Percentiles rank a stretch among this genome's conserved stretches.
Conservation (phyloP, 345 rosid genomes). For the Moricandia arvensis region DNA sequence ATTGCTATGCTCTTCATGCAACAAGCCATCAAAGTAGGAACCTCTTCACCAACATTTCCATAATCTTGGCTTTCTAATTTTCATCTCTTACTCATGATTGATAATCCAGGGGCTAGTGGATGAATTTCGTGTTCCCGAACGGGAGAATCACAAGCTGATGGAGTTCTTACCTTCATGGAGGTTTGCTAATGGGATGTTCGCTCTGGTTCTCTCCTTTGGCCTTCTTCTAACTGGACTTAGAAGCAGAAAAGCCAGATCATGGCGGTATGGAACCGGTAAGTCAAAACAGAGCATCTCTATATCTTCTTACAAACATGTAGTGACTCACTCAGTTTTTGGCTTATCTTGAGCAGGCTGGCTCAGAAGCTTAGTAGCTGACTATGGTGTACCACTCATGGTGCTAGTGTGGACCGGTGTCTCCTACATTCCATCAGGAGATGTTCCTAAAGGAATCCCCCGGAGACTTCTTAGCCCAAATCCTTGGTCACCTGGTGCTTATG, state of each 20-base stretch:
- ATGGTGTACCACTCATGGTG: conserved; percentile 94
- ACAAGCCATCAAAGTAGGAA: conserved; percentile 84
- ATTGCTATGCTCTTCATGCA: conserved; percentile 99
- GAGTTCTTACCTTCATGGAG: conserved; percentile 79
- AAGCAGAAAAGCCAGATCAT: conserved; percentile 91
- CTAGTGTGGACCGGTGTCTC: conserved; percentile 91
- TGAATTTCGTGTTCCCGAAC: conserved; percentile 74
- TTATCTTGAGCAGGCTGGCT: conserved; percentile 60
- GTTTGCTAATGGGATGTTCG: conserved; percentile 96
- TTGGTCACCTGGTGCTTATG: conserved; percentile 92
- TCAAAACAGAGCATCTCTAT: conserved; percentile 26
- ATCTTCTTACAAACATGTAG: conserved; percentile 15
- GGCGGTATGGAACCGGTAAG: conserved; percentile 92
- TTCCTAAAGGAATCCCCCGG: conserved; percentile 88
- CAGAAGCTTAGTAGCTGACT: conserved; percentile 85
- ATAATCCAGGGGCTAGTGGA: conserved; percentile 75
- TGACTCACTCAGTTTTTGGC: conserved; percentile 20
- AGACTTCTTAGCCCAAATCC: conserved; percentile 95
- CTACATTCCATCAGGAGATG: conserved; percentile 67
- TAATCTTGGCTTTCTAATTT: background rate
- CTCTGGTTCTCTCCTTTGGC: conserved; percentile 85
- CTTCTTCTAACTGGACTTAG: conserved; percentile 72
- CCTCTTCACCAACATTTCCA: background rate
- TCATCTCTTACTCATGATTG: background rate
- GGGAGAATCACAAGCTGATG: conserved; percentile 49